These are phyloP conservation scores for Eucalyptus dawsonii DNA, from an alignment of 345 rosid genomes.

Conservation along the genomic window DNA sequence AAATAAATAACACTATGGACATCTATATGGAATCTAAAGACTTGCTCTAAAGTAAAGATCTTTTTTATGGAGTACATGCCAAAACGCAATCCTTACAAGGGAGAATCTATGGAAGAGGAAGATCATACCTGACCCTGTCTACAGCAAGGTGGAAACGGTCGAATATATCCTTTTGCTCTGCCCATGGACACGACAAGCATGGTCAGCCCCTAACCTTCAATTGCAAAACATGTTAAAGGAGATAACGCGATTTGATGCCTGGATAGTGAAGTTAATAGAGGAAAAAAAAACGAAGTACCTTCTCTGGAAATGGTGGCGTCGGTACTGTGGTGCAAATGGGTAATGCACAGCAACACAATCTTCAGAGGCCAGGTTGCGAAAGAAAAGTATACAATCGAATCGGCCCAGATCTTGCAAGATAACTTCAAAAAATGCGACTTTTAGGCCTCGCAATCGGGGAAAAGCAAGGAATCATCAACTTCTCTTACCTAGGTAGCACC, in stretches of 20 bases:
- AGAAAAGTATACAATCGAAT: not conserved
- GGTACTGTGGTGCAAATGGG: not conserved
- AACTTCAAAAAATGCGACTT: not conserved
- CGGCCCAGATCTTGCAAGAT: not conserved
- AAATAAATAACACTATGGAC: no score
- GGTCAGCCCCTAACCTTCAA: no score
- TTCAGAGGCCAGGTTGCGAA: not conserved
- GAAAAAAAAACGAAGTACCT: not conserved
- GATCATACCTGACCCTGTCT: no score
- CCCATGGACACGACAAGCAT: no score
- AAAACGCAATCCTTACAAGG: no score
- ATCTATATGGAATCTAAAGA: not conserved
- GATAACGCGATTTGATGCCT: no score
- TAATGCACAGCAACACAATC: not conserved
- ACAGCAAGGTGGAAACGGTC: no score
- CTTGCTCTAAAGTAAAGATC: not conserved
- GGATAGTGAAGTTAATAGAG: no score
- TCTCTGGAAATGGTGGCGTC: not conserved
- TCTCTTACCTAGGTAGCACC: not conserved
- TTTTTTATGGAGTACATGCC: no score
- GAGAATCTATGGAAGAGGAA: no score
- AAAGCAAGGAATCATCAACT: not conserved
- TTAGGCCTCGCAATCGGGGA: not conserved
- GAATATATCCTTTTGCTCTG: no score
- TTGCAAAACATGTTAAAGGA: no score